These are phyloP conservation scores for Tylopilus subfusipes DNA, from an alignment of 768 basidiomycete species.

Conservation along the genomic window DNA sequence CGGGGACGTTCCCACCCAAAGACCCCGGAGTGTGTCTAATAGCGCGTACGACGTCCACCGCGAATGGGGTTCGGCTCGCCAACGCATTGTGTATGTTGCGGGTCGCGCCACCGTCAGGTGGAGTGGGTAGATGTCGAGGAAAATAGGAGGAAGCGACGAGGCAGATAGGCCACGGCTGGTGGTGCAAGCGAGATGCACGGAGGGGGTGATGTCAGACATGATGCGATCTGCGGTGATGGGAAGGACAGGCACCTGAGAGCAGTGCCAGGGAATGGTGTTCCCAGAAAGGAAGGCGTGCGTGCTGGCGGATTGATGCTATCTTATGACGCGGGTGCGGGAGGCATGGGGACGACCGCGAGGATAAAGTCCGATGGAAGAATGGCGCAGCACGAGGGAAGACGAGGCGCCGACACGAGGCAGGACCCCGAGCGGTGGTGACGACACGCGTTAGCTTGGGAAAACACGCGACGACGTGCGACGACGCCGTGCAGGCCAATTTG, in stretches of 20 bases:
- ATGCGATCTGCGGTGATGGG: slow-evolving; percentile 21
- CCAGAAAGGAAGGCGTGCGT: background rate
- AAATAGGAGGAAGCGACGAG: too few relatives aligned
- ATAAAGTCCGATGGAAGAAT: slow-evolving; percentile 12
- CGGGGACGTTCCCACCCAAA: background rate
- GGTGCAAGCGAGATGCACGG: too few relatives aligned
- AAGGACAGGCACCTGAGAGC: background rate
- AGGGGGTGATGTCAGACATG: slow-evolving; percentile 10
- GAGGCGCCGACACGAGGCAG: slow-evolving; percentile 35
- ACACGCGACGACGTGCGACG: slow-evolving; percentile 10
- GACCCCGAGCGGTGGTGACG: slow-evolving; percentile 19
- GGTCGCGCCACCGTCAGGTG: slow-evolving; percentile 3
- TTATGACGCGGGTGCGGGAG: background rate
- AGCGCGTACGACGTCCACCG: background rate
- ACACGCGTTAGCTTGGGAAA: slow-evolving; percentile 16
- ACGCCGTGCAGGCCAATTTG: background rate
- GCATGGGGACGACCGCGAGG: background rate
- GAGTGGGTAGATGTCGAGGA: background rate
- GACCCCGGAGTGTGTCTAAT: slow-evolving; percentile 7
- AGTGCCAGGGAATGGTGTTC: too few relatives aligned
- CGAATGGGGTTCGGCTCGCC: too few relatives aligned
- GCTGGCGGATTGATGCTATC: background rate
- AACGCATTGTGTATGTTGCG: background rate
- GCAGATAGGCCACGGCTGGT: too few relatives aligned
- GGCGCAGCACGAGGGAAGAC: slow-evolving; percentile 19